Percentiles rank a stretch among this genome's conserved stretches.
Conservation (phyloP, 2,329 filamentous ascomycete genomes). For the Trichoderma sp. region DNA sequence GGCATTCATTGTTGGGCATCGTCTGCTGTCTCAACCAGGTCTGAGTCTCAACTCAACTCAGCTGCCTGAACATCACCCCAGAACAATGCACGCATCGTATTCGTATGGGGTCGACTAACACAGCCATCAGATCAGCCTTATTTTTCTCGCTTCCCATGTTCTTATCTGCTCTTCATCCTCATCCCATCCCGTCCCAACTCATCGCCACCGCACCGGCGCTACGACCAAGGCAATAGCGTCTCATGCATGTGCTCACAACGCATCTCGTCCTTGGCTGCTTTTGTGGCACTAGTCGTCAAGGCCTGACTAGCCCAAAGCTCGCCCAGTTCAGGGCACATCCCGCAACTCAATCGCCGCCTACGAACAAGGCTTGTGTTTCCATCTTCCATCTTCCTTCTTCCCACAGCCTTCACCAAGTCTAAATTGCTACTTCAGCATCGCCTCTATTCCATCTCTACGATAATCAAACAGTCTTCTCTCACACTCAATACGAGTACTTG, state of each 20-base stretch:
- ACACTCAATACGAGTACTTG: neutral
- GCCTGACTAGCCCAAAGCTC: slow-evolving; percentile 12
- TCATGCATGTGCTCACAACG: slow-evolving; percentile 17
- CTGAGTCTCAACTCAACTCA: neutral
- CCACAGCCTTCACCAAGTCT: neutral
- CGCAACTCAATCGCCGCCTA: slow-evolving; percentile 15
- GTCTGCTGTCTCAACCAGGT: neutral
- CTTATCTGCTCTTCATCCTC: neutral
- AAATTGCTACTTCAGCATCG: neutral
- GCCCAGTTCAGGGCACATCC: neutral
- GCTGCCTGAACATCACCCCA: neutral
- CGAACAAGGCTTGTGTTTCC: slow-evolving; percentile 1
- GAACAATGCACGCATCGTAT: neutral
- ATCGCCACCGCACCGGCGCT: neutral
- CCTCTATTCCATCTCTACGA: too few species aligned
- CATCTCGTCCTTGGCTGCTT: neutral
- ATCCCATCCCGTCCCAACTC: neutral
- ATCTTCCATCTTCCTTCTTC: neutral
- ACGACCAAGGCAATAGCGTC: slow-evolving; percentile 18
- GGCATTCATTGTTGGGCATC: neutral
- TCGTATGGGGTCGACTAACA: too few species aligned
- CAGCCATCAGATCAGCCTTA: neutral
- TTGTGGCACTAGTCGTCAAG: slow-evolving; percentile 1
- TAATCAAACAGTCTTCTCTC: neutral
- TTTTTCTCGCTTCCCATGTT: neutral